Evolutionary conservation across 768 basidiomycete genomes (phyloP).

Genomic region (Omphalotus guepiniiformis): DNA sequence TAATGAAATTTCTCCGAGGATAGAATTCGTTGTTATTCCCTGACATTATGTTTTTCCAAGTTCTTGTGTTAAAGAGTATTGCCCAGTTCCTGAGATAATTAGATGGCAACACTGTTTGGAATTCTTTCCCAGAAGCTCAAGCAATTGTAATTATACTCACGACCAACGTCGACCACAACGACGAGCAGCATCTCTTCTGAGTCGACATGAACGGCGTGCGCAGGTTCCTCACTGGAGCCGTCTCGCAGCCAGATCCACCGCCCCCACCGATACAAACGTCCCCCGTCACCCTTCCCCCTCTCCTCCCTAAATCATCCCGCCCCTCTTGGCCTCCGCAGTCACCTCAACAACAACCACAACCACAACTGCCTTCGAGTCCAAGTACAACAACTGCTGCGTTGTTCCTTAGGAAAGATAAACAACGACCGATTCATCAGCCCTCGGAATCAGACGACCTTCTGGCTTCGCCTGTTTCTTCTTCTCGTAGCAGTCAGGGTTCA

Average conservation of each 20-base stretch:
- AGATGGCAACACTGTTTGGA: too few species aligned
- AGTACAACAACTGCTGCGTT: conserved; percentile 38
- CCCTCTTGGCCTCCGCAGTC: conserved; percentile 24
- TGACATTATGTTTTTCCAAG: too few species aligned
- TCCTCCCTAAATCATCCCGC: conserved; percentile 41
- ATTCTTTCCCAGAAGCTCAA: too few species aligned
- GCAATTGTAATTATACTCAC: too few species aligned
- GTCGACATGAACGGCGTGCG: conserved; percentile 67
- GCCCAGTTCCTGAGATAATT: too few species aligned
- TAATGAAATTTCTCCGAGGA: too few species aligned
- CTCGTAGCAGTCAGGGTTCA: conserved; percentile 10
- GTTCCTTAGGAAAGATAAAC: conserved; percentile 50
- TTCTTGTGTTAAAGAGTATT: too few species aligned
- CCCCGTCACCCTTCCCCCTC: conserved; percentile 34
- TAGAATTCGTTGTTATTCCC: too few species aligned
- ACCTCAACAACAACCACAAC: conserved; percentile 17
- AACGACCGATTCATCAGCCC: conserved; percentile 16
- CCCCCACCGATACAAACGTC: conserved; percentile 18
- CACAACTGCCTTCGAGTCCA: conserved; percentile 27
- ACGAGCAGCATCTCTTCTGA: conserved; percentile 4
- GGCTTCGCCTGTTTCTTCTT: background rate
- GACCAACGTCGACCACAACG: too few species aligned
- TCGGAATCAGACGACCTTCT: background rate
- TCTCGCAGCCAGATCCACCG: conserved; percentile 22
- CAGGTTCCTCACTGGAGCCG: conserved; percentile 50